Evolutionary conservation across 495 filamentous ascomycete species (phyloP).

Genomic region (Penicillium canescens): DNA sequence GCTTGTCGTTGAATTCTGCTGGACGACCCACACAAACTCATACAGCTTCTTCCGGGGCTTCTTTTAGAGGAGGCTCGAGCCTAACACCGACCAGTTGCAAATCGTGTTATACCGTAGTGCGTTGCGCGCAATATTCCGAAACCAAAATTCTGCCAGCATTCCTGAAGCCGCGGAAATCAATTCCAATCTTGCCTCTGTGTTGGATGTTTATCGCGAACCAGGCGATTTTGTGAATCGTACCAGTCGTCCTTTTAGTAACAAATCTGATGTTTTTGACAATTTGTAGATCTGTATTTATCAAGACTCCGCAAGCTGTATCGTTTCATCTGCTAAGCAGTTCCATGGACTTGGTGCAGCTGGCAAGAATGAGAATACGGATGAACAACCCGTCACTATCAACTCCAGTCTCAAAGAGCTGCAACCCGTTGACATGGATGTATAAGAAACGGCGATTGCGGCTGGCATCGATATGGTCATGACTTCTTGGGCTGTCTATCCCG

Average conservation of each 20-base stretch:
- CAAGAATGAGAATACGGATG: slow-evolving; percentile 28
- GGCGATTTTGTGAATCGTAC: slow-evolving; percentile 32
- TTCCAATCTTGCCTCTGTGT: slow-evolving; percentile 31
- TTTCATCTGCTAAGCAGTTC: slow-evolving; percentile 40
- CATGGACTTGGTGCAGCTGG: slow-evolving; percentile 28
- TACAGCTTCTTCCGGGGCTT: no score
- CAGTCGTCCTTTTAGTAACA: slow-evolving; percentile 32
- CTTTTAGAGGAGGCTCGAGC: no score
- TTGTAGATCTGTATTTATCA: slow-evolving; percentile 29
- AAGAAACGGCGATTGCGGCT: slow-evolving; percentile 25
- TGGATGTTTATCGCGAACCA: slow-evolving; percentile 29
- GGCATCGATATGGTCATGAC: slow-evolving; percentile 38
- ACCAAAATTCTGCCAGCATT: slow-evolving; percentile 19
- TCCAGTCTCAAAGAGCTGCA: slow-evolving; percentile 21
- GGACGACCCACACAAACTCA: no score
- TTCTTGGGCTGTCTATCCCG: slow-evolving; percentile 38
- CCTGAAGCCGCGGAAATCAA: slow-evolving; percentile 25
- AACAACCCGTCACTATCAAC: slow-evolving; percentile 31
- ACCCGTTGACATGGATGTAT: slow-evolving; percentile 27
- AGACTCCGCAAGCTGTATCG: slow-evolving; percentile 29
- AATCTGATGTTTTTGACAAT: slow-evolving; percentile 19
- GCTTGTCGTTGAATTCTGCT: no score
- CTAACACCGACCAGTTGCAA: no score
- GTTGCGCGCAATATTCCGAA: no score
- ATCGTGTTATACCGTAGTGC: no score